phyloP scores from a whole-genome alignment of 305 asterid species.

The Fraxinus greggii region DNA sequence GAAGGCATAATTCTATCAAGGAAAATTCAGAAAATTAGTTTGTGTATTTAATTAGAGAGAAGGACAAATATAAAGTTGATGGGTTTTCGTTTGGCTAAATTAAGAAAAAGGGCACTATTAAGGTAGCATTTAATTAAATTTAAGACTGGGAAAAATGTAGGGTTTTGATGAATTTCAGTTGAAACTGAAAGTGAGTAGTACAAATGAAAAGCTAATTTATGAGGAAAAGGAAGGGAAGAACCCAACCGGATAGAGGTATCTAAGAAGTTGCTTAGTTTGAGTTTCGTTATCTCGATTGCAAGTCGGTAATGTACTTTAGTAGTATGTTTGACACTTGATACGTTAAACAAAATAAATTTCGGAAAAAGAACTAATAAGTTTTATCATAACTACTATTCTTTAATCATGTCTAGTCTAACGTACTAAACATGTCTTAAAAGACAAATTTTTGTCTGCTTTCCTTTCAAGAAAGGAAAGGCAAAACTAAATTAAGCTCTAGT shows the following conservation, averaged over 20 bases:
- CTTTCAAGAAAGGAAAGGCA: not conserved
- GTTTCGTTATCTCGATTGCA: not conserved
- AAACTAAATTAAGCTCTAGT: not conserved
- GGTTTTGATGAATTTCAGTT: not conserved
- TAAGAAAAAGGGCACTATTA: not conserved
- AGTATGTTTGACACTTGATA: not conserved
- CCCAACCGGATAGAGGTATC: not conserved
- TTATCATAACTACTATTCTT: not conserved
- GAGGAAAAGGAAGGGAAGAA: not conserved
- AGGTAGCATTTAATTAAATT: not conserved
- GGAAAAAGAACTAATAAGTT: not conserved
- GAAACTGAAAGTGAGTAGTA: not conserved
- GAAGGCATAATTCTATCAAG: not conserved
- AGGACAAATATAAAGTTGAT: not conserved
- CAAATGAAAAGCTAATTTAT: not conserved
- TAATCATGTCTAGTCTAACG: not conserved
- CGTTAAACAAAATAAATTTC: not conserved
- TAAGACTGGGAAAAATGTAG: not conserved
- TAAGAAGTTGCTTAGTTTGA: not conserved
- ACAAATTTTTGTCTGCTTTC: not conserved
- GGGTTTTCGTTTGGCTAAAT: not conserved
- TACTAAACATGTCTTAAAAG: not conserved
- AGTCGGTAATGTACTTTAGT: not conserved
- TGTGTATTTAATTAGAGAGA: not conserved
- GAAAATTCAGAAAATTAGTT: not conserved